phyloP scores from a whole-genome alignment of 805 yeast genomes.

The Nakazawaea holstii region DNA sequence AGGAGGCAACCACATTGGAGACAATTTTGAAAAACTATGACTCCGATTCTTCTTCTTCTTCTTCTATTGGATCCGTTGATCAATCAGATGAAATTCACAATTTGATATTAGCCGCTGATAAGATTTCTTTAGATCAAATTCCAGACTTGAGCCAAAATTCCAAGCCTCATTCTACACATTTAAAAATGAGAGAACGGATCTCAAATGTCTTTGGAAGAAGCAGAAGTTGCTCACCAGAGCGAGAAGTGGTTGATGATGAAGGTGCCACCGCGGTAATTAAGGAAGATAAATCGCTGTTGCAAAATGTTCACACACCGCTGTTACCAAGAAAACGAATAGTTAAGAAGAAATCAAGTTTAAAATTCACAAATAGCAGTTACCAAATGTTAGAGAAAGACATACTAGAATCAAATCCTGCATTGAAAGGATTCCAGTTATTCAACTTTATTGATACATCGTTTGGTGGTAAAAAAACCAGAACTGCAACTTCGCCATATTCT shows the following conservation, averaged over 20 bases:
- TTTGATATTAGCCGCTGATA: neutral
- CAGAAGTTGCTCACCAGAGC: neutral
- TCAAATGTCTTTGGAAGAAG: constrained; percentile 6
- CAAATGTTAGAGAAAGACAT: neutral
- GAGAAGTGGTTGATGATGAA: neutral
- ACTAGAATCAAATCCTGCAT: neutral
- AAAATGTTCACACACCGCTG: neutral
- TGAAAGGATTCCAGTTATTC: constrained; percentile 4
- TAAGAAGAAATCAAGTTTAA: constrained; percentile 9
- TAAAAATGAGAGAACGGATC: constrained; percentile 8
- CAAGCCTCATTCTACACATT: neutral
- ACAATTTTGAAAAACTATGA: neutral
- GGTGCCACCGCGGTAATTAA: no score
- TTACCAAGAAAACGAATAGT: neutral
- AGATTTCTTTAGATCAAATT: neutral
- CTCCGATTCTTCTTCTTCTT: neutral
- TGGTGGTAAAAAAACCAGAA: no score
- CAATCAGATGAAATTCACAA: neutral
- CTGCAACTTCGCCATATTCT: neutral
- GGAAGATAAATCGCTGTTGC: no score
- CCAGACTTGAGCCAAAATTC: neutral
- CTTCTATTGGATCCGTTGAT: neutral
- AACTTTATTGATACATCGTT: no score
- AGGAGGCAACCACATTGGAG: neutral
- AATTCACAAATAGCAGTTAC: neutral